These are phyloP conservation scores for Tilletia horrida DNA, from an alignment of 1,284 basidiomycete species.

Conservation along the genomic window DNA sequence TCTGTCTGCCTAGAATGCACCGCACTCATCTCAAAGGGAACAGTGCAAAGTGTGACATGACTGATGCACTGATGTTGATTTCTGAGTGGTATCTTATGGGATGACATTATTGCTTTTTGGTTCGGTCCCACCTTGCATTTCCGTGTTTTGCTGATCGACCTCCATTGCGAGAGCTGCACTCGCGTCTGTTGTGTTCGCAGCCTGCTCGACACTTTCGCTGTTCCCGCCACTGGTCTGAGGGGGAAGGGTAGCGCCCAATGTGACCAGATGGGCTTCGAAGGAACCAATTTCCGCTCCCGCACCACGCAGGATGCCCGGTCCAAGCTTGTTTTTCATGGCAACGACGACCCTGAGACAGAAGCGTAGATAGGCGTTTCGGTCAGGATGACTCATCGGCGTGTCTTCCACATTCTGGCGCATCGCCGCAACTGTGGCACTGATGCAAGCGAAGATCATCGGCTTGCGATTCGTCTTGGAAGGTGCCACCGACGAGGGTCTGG, in stretches of 20 bases:
- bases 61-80: too few relatives aligned
- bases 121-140: too few relatives aligned
- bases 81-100: too few relatives aligned
- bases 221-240: not conserved
- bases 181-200: not conserved
- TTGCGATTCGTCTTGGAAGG: slow-evolving; percentile 1
- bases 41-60: too few relatives aligned
- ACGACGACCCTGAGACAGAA: slow-evolving; percentile 12
- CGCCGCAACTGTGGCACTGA: slow-evolving; percentile 3
- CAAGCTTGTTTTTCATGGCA: slow-evolving; percentile 1
- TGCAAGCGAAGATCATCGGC: slow-evolving; percentile 11
- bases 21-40: too few relatives aligned
- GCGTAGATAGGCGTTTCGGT: not conserved
- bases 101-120: too few relatives aligned
- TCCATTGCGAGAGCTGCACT: not conserved
- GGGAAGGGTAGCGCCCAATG: not conserved
- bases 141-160: too few relatives aligned
- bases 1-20: too few relatives aligned
- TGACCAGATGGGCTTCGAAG: not conserved
- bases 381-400: slow-evolving; percentile 3
- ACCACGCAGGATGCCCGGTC: slow-evolving; percentile 4
- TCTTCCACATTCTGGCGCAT: slow-evolving; percentile 15
- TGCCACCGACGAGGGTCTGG: not conserved
- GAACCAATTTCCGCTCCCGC: slow-evolving; percentile 3
- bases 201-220: not conserved